phyloP scores from a whole-genome alignment of 306 rosid species.

The Citrullus amarus region DNA sequence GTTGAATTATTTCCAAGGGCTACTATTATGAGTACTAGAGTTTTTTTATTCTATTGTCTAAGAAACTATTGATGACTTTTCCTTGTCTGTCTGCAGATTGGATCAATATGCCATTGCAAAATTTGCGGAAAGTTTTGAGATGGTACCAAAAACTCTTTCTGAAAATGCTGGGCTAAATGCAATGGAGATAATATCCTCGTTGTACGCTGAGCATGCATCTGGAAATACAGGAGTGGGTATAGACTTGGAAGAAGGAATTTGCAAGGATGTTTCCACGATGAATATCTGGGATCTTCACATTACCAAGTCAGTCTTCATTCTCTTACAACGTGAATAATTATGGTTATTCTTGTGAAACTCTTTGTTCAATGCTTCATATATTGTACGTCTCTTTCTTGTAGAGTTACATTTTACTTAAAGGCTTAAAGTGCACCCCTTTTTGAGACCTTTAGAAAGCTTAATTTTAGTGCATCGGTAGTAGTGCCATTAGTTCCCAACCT shows the following conservation, averaged over 20 bases:
- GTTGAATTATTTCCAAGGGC: background rate
- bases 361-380: background rate
- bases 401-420: background rate
- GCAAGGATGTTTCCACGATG: constrained; percentile 56
- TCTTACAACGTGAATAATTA: background rate
- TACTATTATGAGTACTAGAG: background rate
- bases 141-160: constrained; percentile 82
- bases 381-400: background rate
- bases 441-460: background rate
- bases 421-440: background rate
- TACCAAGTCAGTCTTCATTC: constrained; percentile 54
- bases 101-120: constrained; percentile 96
- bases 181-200: constrained; percentile 91
- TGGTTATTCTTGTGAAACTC: too few relatives aligned
- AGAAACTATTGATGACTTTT: constrained; percentile 13
- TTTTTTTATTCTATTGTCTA: background rate
- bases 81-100: constrained; percentile 51
- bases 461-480: background rate
- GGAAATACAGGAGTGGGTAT: constrained; percentile 88
- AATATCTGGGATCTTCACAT: constrained; percentile 78
- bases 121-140: constrained; percentile 94
- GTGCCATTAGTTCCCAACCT: background rate
- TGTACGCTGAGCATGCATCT: constrained; percentile 93
- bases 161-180: constrained; percentile 96
- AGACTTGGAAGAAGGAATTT: constrained; percentile 66